Base-by-base conservation (phyloP, 1,284 basidiomycete genomes). In the Taiwanofungus camphoratus region DNA sequence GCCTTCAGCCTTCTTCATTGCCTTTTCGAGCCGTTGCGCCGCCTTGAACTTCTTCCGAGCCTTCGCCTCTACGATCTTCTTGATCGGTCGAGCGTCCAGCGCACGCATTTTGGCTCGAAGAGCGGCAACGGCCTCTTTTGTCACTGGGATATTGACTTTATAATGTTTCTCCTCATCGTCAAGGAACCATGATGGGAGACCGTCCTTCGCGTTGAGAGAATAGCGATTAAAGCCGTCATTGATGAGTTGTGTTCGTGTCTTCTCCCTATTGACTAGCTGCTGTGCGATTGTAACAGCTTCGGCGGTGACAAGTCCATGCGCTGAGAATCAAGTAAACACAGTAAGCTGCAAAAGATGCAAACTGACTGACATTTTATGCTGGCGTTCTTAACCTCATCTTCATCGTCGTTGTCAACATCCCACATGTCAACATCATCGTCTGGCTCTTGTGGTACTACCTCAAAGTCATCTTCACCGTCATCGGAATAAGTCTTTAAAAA, bases 21-120 rank as follows among this genome's bases (percentile, higher is more conserved):
- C 92, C 65, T 92, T 95, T 56, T 96, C 91, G 16, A 98, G 68
- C 38, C 84, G 73, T 56, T 91, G 86, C 16, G 80, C 76, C 3
- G 92, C 90, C 66, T 87, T 91, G 63, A 90, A 70, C 73, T 99
- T 99, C 71, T 99, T 99, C 49, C 96, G 78, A 27, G 92, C 93
- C 67, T 99, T 99, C 33, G 96, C 96, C 69, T 99, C 96, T 15
- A 95, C 96, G 9, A 99, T 77, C 74, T 99, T 99, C 72, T 98
- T 99, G 70, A 99, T 99, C 13, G 96, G 96, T 11, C 96, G 81
- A 2, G 95, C 94, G 61, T 99, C 93, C 36, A 99, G 73, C 4
- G 92, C 92, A 19, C 94, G 85, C 68, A 96, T 91, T 60, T 87
- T 91, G 13, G 89, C 92, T 26, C 90, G 82, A 27, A 99, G 74